phyloP scores from a whole-genome alignment of 1,284 basidiomycete genomes.

The Moniliella sp. region DNA sequence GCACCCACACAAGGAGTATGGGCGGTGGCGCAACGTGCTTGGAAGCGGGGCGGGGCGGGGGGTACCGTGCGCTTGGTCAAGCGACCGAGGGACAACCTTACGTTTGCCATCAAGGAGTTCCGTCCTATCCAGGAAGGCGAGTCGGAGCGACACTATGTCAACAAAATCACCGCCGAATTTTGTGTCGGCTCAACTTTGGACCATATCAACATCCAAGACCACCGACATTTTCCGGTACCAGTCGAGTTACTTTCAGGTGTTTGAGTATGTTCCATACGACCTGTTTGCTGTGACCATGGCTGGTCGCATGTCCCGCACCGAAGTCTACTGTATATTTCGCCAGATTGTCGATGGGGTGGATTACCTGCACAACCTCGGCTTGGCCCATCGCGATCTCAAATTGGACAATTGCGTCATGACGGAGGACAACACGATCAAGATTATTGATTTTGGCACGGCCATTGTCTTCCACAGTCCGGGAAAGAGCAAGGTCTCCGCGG shows the following conservation, averaged over 20 bases:
- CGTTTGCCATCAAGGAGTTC: constrained; percentile 95
- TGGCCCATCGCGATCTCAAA: constrained; percentile 94
- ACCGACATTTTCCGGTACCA: constrained; percentile 94
- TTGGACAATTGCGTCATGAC: constrained; percentile 99
- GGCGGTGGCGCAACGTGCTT: constrained; percentile 87
- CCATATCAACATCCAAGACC: constrained; percentile 81
- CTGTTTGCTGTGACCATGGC: constrained; percentile 99
- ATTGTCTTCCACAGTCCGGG: constrained; percentile 97
- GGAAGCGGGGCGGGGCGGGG: constrained; percentile 87
- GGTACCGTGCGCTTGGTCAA: constrained; percentile 93
- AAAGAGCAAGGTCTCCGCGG: constrained; percentile 39
- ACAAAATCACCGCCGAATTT: constrained; percentile 95
- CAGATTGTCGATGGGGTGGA: constrained; percentile 96
- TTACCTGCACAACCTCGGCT: constrained; percentile 86
- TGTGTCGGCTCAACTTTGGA: constrained; percentile 66
- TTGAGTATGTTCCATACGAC: constrained; percentile 97
- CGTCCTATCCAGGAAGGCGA: constrained; percentile 67
- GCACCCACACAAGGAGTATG: constrained; percentile 99
- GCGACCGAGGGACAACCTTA: constrained; percentile 41
- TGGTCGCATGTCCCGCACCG: constrained; percentile 86
- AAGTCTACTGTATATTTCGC: constrained; percentile 95
- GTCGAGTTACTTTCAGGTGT: constrained; percentile 61
- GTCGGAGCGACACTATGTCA: constrained; percentile 86
- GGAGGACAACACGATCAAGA: constrained; percentile 71
- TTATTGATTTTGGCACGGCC: constrained; percentile 98